Evolutionary conservation across 805 yeast genomes (phyloP).

Genomic region (Millerago galiae): DNA sequence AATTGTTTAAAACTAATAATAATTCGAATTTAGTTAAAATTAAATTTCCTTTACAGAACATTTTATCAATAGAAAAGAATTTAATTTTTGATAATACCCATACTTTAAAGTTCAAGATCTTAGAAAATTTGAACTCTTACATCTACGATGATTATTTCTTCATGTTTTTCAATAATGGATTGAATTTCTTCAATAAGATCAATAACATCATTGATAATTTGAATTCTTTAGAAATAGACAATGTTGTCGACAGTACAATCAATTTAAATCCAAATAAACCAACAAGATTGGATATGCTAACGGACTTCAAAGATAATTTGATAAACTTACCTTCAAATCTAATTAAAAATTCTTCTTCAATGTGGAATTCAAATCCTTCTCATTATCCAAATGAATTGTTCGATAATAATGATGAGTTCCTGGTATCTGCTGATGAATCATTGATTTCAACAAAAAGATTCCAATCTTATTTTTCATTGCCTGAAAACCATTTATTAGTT

Average conservation of each 20-base stretch:
- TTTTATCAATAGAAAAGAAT: conserved; percentile 54
- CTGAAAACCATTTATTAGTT: conserved; percentile 42
- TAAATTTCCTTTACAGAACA: conserved; percentile 66
- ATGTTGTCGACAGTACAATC: conserved; percentile 8
- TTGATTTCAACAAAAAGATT: conserved; percentile 50
- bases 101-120: conserved; percentile 53
- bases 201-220: conserved; percentile 30
- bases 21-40: conserved; percentile 66
- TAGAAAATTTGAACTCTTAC: conserved; percentile 45
- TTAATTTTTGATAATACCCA: conserved; percentile 50
- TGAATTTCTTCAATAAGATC: conserved; percentile 35
- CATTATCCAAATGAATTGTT: conserved; percentile 45
- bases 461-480: conserved; percentile 58
- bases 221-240: neutral
- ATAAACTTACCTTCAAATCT: neutral
- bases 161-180: conserved; percentile 54
- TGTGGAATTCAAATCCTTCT: conserved; percentile 56
- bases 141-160: conserved; percentile 66
- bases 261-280: neutral
- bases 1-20: conserved; percentile 69
- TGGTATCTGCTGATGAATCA: conserved; percentile 38
- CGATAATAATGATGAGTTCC: conserved; percentile 43
- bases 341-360: conserved; percentile 23
- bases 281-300: neutral
- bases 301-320: neutral